These are phyloP conservation scores for Oryza rufipogon DNA, from an alignment of 176 grass and related monocot genomes.

Conservation along the genomic window DNA sequence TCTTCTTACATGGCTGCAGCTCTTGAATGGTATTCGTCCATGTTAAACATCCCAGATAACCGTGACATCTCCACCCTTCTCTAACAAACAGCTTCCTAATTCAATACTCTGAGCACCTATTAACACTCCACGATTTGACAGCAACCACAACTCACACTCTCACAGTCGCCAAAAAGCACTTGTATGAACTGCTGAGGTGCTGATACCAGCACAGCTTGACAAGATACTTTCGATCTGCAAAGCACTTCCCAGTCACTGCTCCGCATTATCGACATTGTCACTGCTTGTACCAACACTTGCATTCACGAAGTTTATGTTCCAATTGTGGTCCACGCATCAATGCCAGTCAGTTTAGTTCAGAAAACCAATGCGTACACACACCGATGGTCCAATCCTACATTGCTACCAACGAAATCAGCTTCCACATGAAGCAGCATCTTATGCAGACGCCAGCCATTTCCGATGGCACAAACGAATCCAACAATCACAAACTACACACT, in stretches of 20 bases:
- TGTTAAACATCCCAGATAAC: background rate
- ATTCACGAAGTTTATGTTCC: background rate
- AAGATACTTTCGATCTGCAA: constrained; percentile 7
- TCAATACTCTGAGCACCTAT: background rate
- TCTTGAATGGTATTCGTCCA: background rate
- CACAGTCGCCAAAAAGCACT: background rate
- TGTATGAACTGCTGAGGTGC: background rate
- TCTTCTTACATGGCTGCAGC: background rate
- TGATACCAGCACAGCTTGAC: background rate
- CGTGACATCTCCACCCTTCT: background rate
- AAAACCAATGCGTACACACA: background rate
- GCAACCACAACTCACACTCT: constrained; percentile 15
- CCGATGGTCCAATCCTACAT: background rate
- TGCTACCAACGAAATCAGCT: constrained; percentile 4
- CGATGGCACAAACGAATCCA: background rate
- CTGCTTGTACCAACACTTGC: background rate
- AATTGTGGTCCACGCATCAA: background rate
- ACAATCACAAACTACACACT: background rate
- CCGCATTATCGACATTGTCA: background rate
- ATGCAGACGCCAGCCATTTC: background rate
- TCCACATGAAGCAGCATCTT: background rate
- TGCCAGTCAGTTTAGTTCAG: background rate
- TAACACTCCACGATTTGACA: background rate
- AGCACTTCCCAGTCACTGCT: background rate
- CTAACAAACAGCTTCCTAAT: background rate